Conservation (phyloP, 192 early-diverging fungal genomes). For the Powellomyces hirtus region DNA sequence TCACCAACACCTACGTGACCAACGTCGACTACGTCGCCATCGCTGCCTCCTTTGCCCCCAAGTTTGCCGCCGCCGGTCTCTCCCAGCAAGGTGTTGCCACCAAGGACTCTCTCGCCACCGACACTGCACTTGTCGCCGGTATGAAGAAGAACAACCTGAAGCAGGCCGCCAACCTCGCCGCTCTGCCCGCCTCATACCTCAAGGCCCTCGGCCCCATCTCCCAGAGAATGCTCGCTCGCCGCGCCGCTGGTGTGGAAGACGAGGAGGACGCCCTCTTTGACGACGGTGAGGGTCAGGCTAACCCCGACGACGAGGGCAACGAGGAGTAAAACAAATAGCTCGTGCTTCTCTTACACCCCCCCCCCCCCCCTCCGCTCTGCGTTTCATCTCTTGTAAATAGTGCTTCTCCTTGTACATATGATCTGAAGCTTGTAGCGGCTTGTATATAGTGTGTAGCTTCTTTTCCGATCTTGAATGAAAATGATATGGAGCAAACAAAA, state of each 20-base stretch:
- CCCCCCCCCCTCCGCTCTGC: too few relatives aligned
- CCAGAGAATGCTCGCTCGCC: constrained; percentile 12
- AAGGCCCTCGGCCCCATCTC: constrained; percentile 12
- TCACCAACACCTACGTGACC: constrained; percentile 37
- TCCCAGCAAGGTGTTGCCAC: constrained; percentile 24
- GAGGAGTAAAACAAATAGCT: too few relatives aligned
- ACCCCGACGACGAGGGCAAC: constrained; percentile 24
- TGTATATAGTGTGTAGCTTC: too few relatives aligned
- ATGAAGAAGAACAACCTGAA: constrained; percentile 22
- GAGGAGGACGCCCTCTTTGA: background rate
- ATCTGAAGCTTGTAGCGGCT: too few relatives aligned
- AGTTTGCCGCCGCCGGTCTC: constrained; percentile 30
- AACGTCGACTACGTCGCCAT: constrained; percentile 32
- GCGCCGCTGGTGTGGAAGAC: background rate
- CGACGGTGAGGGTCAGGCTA: background rate
- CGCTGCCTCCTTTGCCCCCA: constrained; percentile 13
- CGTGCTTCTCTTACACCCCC: too few relatives aligned
- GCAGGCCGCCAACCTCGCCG: constrained; percentile 6
- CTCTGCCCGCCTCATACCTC: background rate
- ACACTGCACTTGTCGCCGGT: constrained; percentile 2
- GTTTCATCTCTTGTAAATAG: too few relatives aligned
- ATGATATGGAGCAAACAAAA: too few relatives aligned
- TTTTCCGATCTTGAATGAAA: too few relatives aligned
- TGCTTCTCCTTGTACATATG: too few relatives aligned
- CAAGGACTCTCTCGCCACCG: constrained; percentile 21